A percentile compares a stretch with the other conserved stretches of the same genome.
These are phyloP conservation scores for Logfia minima DNA, from an alignment of 129 eudicot genomes.

Conservation along the genomic window DNA sequence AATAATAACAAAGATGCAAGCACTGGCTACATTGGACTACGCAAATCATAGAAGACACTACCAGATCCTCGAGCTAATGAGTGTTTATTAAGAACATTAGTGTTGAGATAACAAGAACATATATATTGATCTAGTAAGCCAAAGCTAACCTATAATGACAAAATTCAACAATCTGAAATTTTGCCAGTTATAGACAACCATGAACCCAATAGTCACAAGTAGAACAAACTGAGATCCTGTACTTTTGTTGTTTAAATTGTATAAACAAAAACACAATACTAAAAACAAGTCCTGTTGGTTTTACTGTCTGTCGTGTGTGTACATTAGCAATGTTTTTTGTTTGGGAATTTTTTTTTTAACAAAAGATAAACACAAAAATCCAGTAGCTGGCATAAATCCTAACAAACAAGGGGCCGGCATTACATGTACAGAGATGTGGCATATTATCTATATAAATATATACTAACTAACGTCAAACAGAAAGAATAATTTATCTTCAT, in stretches of 20 bases:
- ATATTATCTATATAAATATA: neutral
- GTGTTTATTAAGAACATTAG: neutral
- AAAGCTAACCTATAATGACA: neutral
- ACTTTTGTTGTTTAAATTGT: neutral
- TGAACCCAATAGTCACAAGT: too few species aligned
- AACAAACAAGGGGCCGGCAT: neutral
- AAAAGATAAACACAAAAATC: neutral
- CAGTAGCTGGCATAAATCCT: neutral
- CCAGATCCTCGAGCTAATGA: neutral
- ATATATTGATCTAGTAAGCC: neutral
- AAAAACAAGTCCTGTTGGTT: neutral
- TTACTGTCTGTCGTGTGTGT: neutral
- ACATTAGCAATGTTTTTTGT: neutral
- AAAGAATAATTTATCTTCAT: neutral
- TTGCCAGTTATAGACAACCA: neutral
- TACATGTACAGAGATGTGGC: too few species aligned
- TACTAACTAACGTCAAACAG: neutral
- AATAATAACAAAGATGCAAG: neutral
- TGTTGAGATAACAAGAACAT: too few species aligned
- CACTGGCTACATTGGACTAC: neutral
- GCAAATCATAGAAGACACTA: neutral
- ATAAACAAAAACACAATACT: too few species aligned
- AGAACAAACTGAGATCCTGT: too few species aligned
- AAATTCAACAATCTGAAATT: neutral
- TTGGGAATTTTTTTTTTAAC: neutral